These are phyloP conservation scores for Westerdykella sp. DNA, from an alignment of 2,329 filamentous ascomycete genomes.

Conservation along the genomic window DNA sequence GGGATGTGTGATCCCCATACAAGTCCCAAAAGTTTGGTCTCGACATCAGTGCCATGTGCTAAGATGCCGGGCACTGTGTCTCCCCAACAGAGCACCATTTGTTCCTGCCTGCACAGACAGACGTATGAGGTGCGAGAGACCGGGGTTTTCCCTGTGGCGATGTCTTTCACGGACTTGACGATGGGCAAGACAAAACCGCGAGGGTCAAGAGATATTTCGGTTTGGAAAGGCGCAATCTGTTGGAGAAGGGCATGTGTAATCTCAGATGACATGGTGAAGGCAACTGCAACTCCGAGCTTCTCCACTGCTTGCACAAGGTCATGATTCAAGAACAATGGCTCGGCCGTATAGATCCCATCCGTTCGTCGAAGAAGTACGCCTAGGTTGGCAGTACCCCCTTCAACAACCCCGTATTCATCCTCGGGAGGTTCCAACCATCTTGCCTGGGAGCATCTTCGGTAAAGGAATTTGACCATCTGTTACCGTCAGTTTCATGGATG, in stretches of 20 bases:
- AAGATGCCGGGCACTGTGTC: constrained; percentile 68
- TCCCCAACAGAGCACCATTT: constrained; percentile 70
- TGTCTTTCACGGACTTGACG: constrained; percentile 40
- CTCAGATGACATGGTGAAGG: constrained; percentile 47
- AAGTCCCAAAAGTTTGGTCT: constrained; percentile 53
- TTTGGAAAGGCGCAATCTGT: constrained; percentile 37
- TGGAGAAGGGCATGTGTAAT: constrained; percentile 43
- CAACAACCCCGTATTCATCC: constrained; percentile 22
- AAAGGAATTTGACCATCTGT: constrained; percentile 21
- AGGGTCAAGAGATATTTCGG: constrained; percentile 35
- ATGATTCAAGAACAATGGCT: constrained; percentile 38
- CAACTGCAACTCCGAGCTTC: constrained; percentile 42
- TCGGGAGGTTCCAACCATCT: constrained; percentile 25
- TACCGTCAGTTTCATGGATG: not conserved
- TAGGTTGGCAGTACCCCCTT: constrained; percentile 14
- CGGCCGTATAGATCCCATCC: constrained; percentile 59
- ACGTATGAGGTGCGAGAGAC: constrained; percentile 70
- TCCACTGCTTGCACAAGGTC: constrained; percentile 40
- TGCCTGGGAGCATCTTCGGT: constrained; percentile 16
- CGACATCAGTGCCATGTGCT: constrained; percentile 62
- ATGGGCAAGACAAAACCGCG: constrained; percentile 43
- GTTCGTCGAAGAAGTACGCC: constrained; percentile 65
- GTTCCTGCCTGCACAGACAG: constrained; percentile 68
- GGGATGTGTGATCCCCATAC: constrained; percentile 23
- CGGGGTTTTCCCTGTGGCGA: constrained; percentile 27